These are phyloP conservation scores for Tephrocybe sp. DNA, from an alignment of 768 basidiomycete genomes.

Conservation along the genomic window DNA sequence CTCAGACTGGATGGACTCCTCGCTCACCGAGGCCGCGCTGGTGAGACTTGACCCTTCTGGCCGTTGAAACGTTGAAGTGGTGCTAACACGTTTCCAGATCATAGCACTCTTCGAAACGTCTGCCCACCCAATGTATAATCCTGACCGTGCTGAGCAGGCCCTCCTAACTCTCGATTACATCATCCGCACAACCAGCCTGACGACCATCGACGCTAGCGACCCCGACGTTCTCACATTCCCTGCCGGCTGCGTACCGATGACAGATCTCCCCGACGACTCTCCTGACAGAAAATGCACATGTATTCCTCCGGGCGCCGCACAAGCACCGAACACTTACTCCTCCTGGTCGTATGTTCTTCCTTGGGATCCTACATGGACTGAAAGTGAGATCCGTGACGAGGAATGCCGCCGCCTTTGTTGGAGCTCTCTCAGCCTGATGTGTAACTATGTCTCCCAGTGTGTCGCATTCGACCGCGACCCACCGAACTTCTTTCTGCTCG, in stretches of 20 bases:
- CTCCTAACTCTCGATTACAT: constrained; percentile 63
- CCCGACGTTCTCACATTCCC: constrained; percentile 49
- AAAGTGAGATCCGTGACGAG: constrained; percentile 57
- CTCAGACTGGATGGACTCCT: constrained; percentile 53
- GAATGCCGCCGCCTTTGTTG: constrained; percentile 76
- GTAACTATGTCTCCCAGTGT: constrained; percentile 66
- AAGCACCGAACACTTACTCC: constrained; percentile 33
- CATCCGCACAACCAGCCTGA: constrained; percentile 52
- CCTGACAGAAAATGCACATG: constrained; percentile 44
- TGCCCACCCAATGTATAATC: constrained; percentile 62
- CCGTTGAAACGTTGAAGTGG: not conserved
- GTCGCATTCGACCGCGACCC: constrained; percentile 61
- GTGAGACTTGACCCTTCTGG: constrained; percentile 30
- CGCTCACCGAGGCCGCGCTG: constrained; percentile 70
- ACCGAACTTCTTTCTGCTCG: constrained; percentile 55
- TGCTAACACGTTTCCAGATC: constrained; percentile 39
- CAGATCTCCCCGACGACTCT: constrained; percentile 28
- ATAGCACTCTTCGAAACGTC: constrained; percentile 77
- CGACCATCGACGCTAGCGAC: constrained; percentile 55
- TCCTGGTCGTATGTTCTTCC: constrained; percentile 51
- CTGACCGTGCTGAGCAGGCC: constrained; percentile 49
- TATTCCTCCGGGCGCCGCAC: constrained; percentile 32
- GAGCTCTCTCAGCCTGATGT: constrained; percentile 67
- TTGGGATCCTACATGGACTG: constrained; percentile 61
- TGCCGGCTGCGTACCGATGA: constrained; percentile 48